A percentile compares a stretch with the other conserved stretches of the same genome.
These are phyloP conservation scores for Solanum raphanifolium DNA, from an alignment of 257 asterid genomes.

Conservation along the genomic window DNA sequence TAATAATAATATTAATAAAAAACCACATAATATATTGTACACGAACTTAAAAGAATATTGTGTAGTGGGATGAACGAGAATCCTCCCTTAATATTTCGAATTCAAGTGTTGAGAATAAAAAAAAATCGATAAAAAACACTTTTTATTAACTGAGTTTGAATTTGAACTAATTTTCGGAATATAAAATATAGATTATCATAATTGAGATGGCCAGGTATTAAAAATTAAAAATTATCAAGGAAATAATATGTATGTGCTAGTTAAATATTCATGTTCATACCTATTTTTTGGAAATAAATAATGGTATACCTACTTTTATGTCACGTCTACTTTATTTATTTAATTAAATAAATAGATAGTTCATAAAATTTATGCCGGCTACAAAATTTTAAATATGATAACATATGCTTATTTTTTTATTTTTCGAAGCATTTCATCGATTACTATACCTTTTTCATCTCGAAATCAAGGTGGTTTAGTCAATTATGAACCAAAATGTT, in stretches of 20 bases:
- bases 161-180: not conserved
- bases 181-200: not conserved
- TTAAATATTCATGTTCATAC: not conserved
- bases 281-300: not conserved
- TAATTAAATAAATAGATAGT: not conserved
- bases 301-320: not conserved
- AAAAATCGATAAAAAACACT: too few relatives aligned
- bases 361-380: not conserved
- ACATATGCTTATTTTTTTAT: not conserved
- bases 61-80: not conserved
- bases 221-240: not conserved
- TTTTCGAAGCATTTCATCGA: not conserved
- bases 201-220: not conserved
- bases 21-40: not conserved
- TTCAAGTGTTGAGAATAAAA: not conserved
- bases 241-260: not conserved
- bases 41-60: not conserved
- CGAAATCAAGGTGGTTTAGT: not conserved
- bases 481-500: not conserved
- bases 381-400: not conserved
- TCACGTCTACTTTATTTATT: not conserved
- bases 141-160: not conserved
- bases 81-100: not conserved
- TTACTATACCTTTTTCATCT: not conserved
- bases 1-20: too few relatives aligned